Conservation (phyloP, 352 stramenopile genomes). For the Pythium aristosporum region DNA sequence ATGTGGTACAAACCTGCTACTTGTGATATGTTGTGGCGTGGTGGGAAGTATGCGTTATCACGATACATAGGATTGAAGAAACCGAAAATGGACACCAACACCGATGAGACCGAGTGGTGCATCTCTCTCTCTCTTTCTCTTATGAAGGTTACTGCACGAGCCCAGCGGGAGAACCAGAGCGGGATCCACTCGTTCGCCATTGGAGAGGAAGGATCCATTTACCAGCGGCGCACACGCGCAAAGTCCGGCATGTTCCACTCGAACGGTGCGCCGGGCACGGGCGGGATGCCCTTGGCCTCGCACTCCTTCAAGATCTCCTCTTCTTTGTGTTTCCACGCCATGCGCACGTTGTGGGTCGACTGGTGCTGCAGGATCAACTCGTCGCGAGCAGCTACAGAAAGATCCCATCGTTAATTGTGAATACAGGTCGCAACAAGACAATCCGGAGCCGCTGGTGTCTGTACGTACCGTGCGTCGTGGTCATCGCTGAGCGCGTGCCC, state of each 20-base stretch:
- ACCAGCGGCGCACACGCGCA: constrained; percentile 69
- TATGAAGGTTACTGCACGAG: background rate
- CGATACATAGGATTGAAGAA: background rate
- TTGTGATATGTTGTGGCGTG: background rate
- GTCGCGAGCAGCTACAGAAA: constrained; percentile 52
- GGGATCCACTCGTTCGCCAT: background rate
- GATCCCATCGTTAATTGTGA: background rate
- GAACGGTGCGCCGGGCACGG: constrained; percentile 64
- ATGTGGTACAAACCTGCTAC: background rate
- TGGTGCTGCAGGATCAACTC: constrained; percentile 64
- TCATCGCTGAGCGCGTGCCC: constrained; percentile 86
- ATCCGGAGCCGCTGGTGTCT: background rate
- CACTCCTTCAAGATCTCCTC: constrained; percentile 75
- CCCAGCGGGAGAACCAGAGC: background rate
- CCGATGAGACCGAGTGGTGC: background rate
- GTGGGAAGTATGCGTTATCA: background rate
- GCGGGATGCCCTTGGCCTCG: constrained; percentile 75
- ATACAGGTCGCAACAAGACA: background rate
- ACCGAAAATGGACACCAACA: background rate
- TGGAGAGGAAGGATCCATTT: constrained; percentile 20
- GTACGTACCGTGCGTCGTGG: constrained; percentile 61
- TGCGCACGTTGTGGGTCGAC: constrained; percentile 80
- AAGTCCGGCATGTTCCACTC: constrained; percentile 66
- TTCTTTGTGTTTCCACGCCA: constrained; percentile 74
- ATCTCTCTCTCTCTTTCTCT: background rate